phyloP scores from a whole-genome alignment of 2,329 filamentous ascomycete genomes.

The Zymoseptoria ardabiliae region DNA sequence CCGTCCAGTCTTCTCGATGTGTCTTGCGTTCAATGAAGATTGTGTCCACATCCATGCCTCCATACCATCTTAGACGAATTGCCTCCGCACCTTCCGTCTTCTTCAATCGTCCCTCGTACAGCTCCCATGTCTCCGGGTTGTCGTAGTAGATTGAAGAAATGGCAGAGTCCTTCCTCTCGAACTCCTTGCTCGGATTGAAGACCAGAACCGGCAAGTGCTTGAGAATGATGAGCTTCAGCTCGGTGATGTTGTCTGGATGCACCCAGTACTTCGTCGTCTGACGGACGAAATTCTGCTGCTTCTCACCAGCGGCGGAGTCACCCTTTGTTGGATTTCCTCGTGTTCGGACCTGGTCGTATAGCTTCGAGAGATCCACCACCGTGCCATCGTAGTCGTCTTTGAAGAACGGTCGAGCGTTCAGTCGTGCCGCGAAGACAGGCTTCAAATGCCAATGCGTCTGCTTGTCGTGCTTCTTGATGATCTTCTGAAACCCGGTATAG shows the following conservation, averaged over 20 bases:
- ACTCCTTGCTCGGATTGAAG: constrained; percentile 96
- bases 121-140: constrained; percentile 85
- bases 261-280: constrained; percentile 99
- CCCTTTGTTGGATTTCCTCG: constrained; percentile 87
- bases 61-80: constrained; percentile 94
- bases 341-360: constrained; percentile 91
- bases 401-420: constrained; percentile 97
- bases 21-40: constrained; percentile 98
- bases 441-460: constrained; percentile 86
- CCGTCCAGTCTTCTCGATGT: constrained; percentile 97
- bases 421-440: constrained; percentile 87
- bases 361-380: constrained; percentile 85
- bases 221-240: constrained; percentile 93
- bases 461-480: constrained; percentile 99
- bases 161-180: constrained; percentile 79
- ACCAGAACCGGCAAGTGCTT: constrained; percentile 96
- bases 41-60: constrained; percentile 88
- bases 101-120: constrained; percentile 90
- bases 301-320: constrained; percentile 82
- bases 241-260: constrained; percentile 94
- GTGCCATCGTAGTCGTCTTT: constrained; percentile 98
- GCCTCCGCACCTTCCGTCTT: constrained; percentile 98
- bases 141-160: constrained; percentile 99
- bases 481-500: constrained; percentile 99
- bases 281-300: constrained; percentile 89